phyloP scores from a whole-genome alignment of 2,329 filamentous ascomycete genomes.

The Microcyclosporella mali region DNA sequence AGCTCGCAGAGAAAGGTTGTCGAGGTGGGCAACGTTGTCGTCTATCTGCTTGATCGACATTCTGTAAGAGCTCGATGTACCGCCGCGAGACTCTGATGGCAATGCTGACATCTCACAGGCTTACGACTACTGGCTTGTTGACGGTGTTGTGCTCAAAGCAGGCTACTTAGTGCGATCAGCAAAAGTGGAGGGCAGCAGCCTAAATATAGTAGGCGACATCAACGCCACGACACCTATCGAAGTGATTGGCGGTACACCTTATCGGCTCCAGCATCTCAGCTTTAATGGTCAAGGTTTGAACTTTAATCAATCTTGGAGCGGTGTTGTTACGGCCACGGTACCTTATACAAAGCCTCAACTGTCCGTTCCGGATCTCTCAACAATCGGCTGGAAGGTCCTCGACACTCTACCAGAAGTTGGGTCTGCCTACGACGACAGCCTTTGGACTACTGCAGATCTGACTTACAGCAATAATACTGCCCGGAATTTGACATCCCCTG shows the following conservation, averaged over 20 bases:
- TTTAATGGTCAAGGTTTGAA: constrained; percentile 52
- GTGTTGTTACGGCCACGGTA: constrained; percentile 48
- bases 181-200: constrained; percentile 46
- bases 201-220: constrained; percentile 64
- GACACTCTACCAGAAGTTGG: constrained; percentile 66
- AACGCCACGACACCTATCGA: constrained; percentile 64
- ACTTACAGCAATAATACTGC: constrained; percentile 56
- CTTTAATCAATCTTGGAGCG: constrained; percentile 25
- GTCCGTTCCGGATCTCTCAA: constrained; percentile 51
- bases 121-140: too few species aligned
- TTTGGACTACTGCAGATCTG: constrained; percentile 58
- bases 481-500: constrained; percentile 53
- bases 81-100: too few species aligned
- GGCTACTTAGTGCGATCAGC: constrained; percentile 61
- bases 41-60: constrained; percentile 55
- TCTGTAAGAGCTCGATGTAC: too few species aligned
- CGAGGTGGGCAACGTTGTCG: constrained; percentile 44
- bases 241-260: constrained; percentile 57
- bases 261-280: constrained; percentile 47
- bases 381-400: constrained; percentile 61
- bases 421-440: constrained; percentile 59
- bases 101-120: too few species aligned
- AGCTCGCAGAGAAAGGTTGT: constrained; percentile 49
- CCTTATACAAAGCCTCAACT: constrained; percentile 48
- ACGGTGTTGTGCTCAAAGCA: constrained; percentile 46